These are phyloP conservation scores for Ceratocystis cubensis DNA, from an alignment of 2,329 filamentous ascomycete genomes.

Conservation along the genomic window DNA sequence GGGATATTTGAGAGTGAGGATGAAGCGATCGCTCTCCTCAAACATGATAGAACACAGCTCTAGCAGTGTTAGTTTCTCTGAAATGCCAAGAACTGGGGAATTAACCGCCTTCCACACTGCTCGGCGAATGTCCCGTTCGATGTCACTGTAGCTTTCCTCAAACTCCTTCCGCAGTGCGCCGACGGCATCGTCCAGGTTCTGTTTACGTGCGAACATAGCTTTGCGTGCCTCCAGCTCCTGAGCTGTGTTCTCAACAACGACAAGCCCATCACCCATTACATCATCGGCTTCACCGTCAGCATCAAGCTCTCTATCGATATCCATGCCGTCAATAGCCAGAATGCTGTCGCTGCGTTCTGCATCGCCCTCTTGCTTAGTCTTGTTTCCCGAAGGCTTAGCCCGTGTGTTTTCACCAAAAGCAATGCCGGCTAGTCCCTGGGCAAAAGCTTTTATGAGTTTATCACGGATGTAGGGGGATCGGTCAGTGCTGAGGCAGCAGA, in stretches of 20 bases:
- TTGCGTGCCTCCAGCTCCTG: conserved; percentile 44
- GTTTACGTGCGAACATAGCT: conserved; percentile 52
- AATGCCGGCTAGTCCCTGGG: conserved; percentile 47
- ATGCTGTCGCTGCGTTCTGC: conserved; percentile 17
- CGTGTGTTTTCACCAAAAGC: conserved; percentile 44
- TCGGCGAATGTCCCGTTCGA: conserved; percentile 31
- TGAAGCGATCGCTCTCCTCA: conserved; percentile 33
- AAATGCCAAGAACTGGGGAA: conserved; percentile 31
- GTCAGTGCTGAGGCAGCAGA: conserved; percentile 48
- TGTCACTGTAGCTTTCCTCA: conserved; percentile 32
- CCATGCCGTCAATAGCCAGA: conserved; percentile 20
- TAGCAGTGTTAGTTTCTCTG: conserved; percentile 33
- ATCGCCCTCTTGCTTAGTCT: not conserved
- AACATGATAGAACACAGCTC: conserved; percentile 38
- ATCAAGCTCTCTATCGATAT: conserved; percentile 27
- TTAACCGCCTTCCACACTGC: conserved; percentile 35
- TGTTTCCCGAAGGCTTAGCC: conserved; percentile 12
- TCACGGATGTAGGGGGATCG: conserved; percentile 50
- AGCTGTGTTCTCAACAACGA: conserved; percentile 32
- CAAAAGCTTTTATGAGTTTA: conserved; percentile 46
- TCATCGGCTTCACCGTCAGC: conserved; percentile 21
- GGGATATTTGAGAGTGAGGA: conserved; percentile 32
- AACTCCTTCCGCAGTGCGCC: conserved; percentile 34
- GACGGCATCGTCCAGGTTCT: conserved; percentile 47
- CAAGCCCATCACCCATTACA: conserved; percentile 25